Evolutionary conservation across 2,329 filamentous ascomycete species (phyloP).

Genomic region (Cercospora zeina): DNA sequence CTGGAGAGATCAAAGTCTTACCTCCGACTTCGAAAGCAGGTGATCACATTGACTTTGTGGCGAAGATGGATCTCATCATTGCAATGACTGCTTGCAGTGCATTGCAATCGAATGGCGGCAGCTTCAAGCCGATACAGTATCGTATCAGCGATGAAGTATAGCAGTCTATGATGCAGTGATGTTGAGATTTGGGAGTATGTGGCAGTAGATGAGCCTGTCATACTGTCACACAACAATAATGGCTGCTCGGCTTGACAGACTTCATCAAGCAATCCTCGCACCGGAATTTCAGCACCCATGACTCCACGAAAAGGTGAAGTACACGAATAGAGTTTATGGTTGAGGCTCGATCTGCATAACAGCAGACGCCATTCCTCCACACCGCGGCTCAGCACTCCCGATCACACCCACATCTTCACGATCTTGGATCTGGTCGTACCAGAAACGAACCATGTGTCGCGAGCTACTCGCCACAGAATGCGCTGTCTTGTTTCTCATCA

Average conservation of each 20-base stretch:
- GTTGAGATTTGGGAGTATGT: background rate
- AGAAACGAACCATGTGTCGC: no score
- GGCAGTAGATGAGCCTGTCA: background rate
- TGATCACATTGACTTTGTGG: constrained; percentile 33
- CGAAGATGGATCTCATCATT: constrained; percentile 36
- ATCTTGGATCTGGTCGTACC: constrained; percentile 7
- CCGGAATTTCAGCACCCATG: background rate
- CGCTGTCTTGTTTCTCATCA: background rate
- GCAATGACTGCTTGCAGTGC: constrained; percentile 34
- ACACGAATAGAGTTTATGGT: background rate
- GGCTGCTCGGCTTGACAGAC: no score
- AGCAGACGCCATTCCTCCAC: constrained; percentile 1
- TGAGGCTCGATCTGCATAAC: background rate
- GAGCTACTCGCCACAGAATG: background rate
- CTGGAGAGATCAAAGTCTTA: constrained; percentile 30
- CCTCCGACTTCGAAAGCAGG: constrained; percentile 33
- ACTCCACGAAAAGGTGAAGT: background rate
- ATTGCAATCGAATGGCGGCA: constrained; percentile 31
- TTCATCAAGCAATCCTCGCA: background rate
- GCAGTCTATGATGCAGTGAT: background rate
- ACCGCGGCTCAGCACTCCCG: background rate
- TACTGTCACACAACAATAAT: no score
- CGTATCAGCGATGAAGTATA: constrained; percentile 9
- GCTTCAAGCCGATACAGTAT: constrained; percentile 31
- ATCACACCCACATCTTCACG: background rate